Base-by-base conservation (phyloP, 2,329 filamentous ascomycete genomes). In the Aspergillus jensenii region DNA sequence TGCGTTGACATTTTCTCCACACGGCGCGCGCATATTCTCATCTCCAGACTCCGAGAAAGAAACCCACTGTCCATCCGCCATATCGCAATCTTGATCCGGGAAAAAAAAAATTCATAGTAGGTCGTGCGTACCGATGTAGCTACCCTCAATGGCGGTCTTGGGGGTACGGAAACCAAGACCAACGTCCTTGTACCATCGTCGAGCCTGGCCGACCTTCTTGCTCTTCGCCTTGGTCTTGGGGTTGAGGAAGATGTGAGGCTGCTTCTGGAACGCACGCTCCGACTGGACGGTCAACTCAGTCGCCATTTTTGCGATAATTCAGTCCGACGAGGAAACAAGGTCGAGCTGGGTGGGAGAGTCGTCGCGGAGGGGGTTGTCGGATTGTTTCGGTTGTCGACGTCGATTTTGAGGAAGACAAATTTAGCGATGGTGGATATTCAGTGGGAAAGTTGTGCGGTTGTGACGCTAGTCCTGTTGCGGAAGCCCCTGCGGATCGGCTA, bases 191-290 rank as follows among this genome's bases (percentile, higher is more conserved):
- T 96, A 97, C 92, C 89, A 93, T 93, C 93, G 89, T 83, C 91
- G 90, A 75, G 91, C 90, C 88, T 96, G 96, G 81, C 92, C 92
- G 74, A 89, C 89, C 80, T 88, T 82, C 75, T 82, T 89, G 81
- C 84, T 84, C 79, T 90, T 91, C 78, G 87, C 82, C 86, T 92
- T 91, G 81, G 85, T 84, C 90, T 99, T 99, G 79, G 89, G 86
- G 89, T 98, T 97, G 77, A 90, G 88, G 91, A 98, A 99, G 87
- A 99, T 96, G 84, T 99, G 95, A 81, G 95, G 95, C 88, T 99
- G 93, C 90, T 99, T 99, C 84, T 98, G 95, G 91, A 90, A 99
- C 87, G 95, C 95, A 86, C 95, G 93, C 90, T 99, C 95, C 81
- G 91, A 96, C 89, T 99, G 95, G 83, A 99, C 95, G 81, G 92